Conservation (phyloP, 2,329 filamentous ascomycete species). For the Exophiala dermatitidis region DNA sequence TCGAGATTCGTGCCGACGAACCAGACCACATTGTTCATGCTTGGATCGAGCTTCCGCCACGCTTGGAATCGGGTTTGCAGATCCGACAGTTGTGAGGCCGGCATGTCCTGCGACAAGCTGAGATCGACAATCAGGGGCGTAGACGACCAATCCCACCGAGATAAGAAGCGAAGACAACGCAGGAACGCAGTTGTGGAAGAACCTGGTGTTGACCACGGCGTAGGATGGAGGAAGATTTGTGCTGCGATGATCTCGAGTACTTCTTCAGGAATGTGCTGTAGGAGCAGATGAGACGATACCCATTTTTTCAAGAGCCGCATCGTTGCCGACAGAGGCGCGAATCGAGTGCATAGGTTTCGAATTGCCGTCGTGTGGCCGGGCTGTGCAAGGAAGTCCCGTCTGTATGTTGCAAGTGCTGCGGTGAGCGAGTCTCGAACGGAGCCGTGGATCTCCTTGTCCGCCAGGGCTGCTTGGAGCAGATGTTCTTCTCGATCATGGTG, state of each 20-base stretch:
- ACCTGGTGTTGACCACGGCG: slow-evolving; percentile 71
- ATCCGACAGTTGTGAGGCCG: slow-evolving; percentile 39
- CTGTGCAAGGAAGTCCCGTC: slow-evolving; percentile 62
- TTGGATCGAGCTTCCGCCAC: slow-evolving; percentile 82
- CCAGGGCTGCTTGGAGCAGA: slow-evolving; percentile 68
- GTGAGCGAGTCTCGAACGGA: slow-evolving; percentile 62
- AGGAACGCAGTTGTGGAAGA: slow-evolving; percentile 74
- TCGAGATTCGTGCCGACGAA: slow-evolving; percentile 78
- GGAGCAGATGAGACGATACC: slow-evolving; percentile 77
- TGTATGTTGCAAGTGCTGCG: slow-evolving; percentile 61
- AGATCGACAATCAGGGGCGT: slow-evolving; percentile 77
- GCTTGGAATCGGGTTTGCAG: slow-evolving; percentile 60
- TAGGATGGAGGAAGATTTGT: slow-evolving; percentile 69
- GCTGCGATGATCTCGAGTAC: slow-evolving; percentile 76
- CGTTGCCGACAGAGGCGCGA: slow-evolving; percentile 70
- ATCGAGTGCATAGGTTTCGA: slow-evolving; percentile 69
- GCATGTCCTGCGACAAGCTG: slow-evolving; percentile 51
- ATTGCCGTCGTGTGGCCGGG: slow-evolving; percentile 78
- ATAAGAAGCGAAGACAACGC: slow-evolving; percentile 69
- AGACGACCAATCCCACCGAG: slow-evolving; percentile 85
- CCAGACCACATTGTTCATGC: slow-evolving; percentile 73
- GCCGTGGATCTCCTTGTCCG: slow-evolving; percentile 62
- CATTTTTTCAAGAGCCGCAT: slow-evolving; percentile 83
- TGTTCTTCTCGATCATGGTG: slow-evolving; percentile 81
- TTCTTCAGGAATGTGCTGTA: slow-evolving; percentile 67